phyloP scores from a whole-genome alignment of 2,329 filamentous ascomycete genomes.

The Trichoderma semiorbis region DNA sequence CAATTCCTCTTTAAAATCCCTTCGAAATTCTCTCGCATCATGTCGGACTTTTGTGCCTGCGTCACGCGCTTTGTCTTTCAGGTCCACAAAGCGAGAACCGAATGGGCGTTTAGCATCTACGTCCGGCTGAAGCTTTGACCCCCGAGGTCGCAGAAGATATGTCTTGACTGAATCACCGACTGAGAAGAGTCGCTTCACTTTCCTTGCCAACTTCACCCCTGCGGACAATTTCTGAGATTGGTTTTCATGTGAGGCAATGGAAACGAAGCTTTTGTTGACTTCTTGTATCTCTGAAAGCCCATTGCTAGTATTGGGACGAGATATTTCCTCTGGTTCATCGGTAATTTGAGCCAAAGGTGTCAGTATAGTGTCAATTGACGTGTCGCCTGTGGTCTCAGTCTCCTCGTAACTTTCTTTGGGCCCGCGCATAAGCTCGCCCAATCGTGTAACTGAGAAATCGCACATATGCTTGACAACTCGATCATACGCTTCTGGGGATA shows the following conservation, averaged over 20 bases:
- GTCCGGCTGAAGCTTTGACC: neutral
- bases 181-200: neutral
- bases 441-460: neutral
- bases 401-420: neutral
- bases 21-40: neutral
- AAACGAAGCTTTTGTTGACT: neutral
- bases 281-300: neutral
- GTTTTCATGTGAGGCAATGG: neutral
- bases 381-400: neutral
- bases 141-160: neutral
- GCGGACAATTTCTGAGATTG: neutral
- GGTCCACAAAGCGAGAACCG: neutral
- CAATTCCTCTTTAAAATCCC: slow-evolving; percentile 1
- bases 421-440: neutral
- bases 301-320: neutral
- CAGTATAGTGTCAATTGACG: neutral
- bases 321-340: neutral
- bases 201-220: neutral
- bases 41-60: neutral
- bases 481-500: neutral
- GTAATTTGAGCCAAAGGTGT: neutral
- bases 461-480: neutral
- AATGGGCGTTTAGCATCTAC: neutral
- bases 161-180: neutral
- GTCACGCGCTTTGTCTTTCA: slow-evolving; percentile 4